Evolutionary conservation across 1,139 yeast genomes (phyloP), one percentile per base, ranked within the genome.

Genomic region (Suhomyces panamericanus): DNA sequence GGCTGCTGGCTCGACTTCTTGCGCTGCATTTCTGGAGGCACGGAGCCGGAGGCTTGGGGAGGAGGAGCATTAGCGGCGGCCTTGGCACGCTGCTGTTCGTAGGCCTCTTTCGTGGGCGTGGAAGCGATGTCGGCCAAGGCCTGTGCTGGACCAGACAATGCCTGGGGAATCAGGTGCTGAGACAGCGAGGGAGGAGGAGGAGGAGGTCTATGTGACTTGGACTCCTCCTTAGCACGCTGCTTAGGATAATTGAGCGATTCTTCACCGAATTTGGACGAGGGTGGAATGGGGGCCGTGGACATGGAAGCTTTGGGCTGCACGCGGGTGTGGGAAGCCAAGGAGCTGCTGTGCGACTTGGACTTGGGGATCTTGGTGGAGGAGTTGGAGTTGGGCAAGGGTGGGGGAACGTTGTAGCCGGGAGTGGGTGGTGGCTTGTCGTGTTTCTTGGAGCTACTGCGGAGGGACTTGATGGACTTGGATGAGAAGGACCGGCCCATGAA

Each of bases 331-430:
- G 56, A 38, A 1, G 74, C 64, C 35, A 74, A 64, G 3, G 77
- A 71, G 38, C 64, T 60, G 43, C 63, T 70, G 53, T 74, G 79
- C 0, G 78, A 73, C 52, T 70, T 70, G 0, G 77, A 70, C 49
- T 73, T 74, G 3, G 79, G 78, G 33, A 73, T 68, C n/a, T 51
- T 55, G 9, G 30, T 27, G n/a, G 32, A 12, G 14, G 51, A 32
- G 11, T 49, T 37, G 13, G 26, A 12, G 2, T n/a, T 12, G n/a
- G 32, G 32, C 16, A 35, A 24, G 10, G 62, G 57, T 15, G 61
- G 49, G 11, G 55, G 54, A 11, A 55, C 51, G 11, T 47, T 40
- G 11, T 39, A 31, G 11, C 33, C 15, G 7, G 64, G 57, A 12
- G 60, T 55, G 10, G 59, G 54, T 9, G 59, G 60, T 30, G 56